These are phyloP conservation scores for Pascua sp. DNA, from an alignment of 1,284 basidiomycete genomes.

Conservation along the genomic window DNA sequence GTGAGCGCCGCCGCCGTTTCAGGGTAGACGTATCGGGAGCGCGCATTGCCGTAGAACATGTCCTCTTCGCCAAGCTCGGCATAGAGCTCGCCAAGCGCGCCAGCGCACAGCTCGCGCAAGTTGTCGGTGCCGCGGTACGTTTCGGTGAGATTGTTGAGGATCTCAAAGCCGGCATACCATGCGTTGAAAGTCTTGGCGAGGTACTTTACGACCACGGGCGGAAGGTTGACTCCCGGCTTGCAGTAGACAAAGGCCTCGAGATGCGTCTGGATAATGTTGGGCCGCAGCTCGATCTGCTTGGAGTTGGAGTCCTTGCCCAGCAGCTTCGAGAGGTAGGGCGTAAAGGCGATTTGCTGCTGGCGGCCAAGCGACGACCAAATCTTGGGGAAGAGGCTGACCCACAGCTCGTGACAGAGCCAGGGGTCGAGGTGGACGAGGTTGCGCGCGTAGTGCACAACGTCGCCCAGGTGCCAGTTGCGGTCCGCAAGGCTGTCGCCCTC, in stretches of 20 bases:
- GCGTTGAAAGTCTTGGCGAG: slow-evolving; percentile 93
- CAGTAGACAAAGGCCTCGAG: slow-evolving; percentile 81
- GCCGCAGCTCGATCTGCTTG: slow-evolving; percentile 83
- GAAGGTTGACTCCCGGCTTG: slow-evolving; percentile 78
- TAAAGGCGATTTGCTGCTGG: slow-evolving; percentile 83
- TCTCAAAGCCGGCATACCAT: slow-evolving; percentile 89
- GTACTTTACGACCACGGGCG: slow-evolving; percentile 94
- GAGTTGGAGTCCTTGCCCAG: slow-evolving; percentile 92
- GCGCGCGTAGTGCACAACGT: slow-evolving; percentile 72
- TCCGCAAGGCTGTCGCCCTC: slow-evolving; percentile 26
- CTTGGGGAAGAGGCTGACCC: slow-evolving; percentile 88
- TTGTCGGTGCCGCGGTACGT: slow-evolving; percentile 75
- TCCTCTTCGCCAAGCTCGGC: slow-evolving; percentile 96
- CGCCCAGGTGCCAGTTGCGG: slow-evolving; percentile 50
- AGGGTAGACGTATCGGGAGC: slow-evolving; percentile 76
- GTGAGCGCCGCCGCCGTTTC: slow-evolving; percentile 92
- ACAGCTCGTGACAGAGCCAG: slow-evolving; percentile 72
- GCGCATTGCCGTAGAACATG: slow-evolving; percentile 95
- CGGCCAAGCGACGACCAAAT: slow-evolving; percentile 82
- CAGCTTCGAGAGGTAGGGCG: slow-evolving; percentile 83
- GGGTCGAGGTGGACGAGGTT: slow-evolving; percentile 79
- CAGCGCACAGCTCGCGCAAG: slow-evolving; percentile 79
- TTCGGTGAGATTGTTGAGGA: slow-evolving; percentile 72
- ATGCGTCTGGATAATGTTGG: slow-evolving; percentile 91
- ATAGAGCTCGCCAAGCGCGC: slow-evolving; percentile 91